Evolutionary conservation across 1,284 basidiomycete genomes (phyloP), one percentile per base, ranked within the genome.

Genomic region (Ceratobasidium sp.): DNA sequence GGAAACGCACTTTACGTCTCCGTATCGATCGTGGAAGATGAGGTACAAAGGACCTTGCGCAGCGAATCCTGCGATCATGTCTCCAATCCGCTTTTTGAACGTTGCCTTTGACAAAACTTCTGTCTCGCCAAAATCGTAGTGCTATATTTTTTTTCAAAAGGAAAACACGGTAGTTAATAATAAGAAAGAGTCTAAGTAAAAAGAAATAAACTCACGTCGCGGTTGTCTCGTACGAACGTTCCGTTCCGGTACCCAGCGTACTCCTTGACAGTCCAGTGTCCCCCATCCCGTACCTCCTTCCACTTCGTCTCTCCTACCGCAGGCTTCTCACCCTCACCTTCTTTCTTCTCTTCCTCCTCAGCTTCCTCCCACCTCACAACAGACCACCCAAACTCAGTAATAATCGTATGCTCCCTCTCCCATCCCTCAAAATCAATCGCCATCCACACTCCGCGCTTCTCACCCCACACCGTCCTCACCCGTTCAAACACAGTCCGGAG

Each of bases 381-480:
- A 76, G 87, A 87, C 84, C 87, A 93, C n/a, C 92, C 92, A 76
- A 92, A 89, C 79, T 94, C 92, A 30, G 90, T 92, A 76, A 93
- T 82, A 26, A 89, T 74, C 0, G 80, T 86, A 77, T 92, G 90
- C 43, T 93, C 90, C 70, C 82, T 82, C 78, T 94, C 92, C 91
- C 91, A 94, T 13, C 85, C 86, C 80, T 94, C 93, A 76, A 94
- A 90, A 80, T 94, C 92, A 62, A 93, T 81, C 14, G 92, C 87
- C 77, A 86, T 85, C 90, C 91, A 94, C 9, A 86, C 85, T 41
- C 90, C 91, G 43, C 80, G 83, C 77, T 87, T 87, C 69, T 84
- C 84, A 0, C 80, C 80, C 88, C 89, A 93, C 58, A 88, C 83
- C 0, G 83, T 80, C n/a, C 91, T 86, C 23, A 89, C 85, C 7